Evolutionary conservation across 441 rosid genomes (phyloP).

Genomic region (Jatropha multifida): DNA sequence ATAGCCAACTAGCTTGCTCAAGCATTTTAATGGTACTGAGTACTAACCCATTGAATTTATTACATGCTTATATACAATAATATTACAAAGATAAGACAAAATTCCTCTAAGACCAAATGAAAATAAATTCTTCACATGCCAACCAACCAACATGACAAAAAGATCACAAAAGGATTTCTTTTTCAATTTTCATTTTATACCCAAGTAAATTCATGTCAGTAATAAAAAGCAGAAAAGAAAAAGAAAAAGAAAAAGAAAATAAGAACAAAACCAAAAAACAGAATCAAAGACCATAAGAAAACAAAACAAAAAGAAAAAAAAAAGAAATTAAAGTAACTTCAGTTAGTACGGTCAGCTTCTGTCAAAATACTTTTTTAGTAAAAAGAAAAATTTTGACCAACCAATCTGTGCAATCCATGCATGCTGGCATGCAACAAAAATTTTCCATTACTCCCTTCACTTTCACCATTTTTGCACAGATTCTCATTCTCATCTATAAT

Average conservation of each 20-base stretch:
- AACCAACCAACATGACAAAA: conserved; percentile 5
- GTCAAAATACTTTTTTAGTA: conserved; percentile 7
- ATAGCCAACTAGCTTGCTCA: no score
- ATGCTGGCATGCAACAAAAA: background rate
- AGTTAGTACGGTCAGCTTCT: conserved; percentile 45
- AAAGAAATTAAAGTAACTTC: conserved; percentile 17
- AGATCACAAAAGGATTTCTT: conserved; percentile 28
- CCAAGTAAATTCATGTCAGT: conserved; percentile 26
- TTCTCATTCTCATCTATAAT: conserved; percentile 23
- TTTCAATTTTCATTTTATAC: conserved; percentile 26
- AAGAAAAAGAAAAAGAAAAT: background rate
- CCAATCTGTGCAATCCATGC: background rate
- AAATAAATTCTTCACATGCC: conserved; percentile 3
- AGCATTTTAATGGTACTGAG: background rate
- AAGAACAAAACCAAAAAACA: background rate
- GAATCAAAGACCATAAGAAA: background rate
- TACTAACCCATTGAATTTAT: background rate
- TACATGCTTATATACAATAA: background rate
- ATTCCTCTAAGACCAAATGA: background rate
- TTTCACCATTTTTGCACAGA: conserved; percentile 30
- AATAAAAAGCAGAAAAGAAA: background rate
- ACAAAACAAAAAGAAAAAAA: background rate
- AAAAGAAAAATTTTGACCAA: conserved; percentile 25
- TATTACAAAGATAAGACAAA: background rate
- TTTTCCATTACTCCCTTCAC: background rate